Conservation (phyloP, 176 grass and related monocot genomes). For the Pontederia crassipes region DNA sequence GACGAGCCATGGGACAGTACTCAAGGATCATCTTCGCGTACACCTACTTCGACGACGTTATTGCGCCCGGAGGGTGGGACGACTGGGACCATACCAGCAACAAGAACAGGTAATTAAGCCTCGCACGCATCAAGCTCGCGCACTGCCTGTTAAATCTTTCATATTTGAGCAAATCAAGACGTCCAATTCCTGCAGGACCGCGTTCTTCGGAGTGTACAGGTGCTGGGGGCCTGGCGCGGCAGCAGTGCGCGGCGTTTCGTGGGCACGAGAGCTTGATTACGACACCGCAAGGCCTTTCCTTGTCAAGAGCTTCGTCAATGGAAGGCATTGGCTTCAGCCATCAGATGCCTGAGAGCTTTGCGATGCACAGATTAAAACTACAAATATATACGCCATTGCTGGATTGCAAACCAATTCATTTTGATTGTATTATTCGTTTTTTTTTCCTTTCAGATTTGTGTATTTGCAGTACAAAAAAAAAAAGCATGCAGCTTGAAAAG, state of each 20-base stretch:
- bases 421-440: too few species aligned
- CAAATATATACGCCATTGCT: too few species aligned
- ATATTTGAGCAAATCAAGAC: neutral
- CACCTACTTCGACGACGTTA: conserved; percentile 87
- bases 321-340: conserved; percentile 76
- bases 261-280: conserved; percentile 86
- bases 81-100: conserved; percentile 93
- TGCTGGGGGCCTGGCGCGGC: conserved; percentile 75
- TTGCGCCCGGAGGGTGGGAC: conserved; percentile 85
- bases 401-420: too few species aligned
- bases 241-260: conserved; percentile 65
- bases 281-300: conserved; percentile 68
- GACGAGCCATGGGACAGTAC: conserved; percentile 96
- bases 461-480: too few species aligned
- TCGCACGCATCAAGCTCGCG: neutral
- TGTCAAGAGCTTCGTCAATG: conserved; percentile 86
- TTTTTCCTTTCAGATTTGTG: too few species aligned
- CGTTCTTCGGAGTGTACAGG: conserved; percentile 80
- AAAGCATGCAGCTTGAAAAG: too few species aligned
- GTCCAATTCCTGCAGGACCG: conserved; percentile 41
- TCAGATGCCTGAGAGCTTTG: conserved; percentile 49
- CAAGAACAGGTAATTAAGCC: conserved; percentile 58
- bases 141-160: neutral
- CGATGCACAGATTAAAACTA: neutral
- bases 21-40: conserved; percentile 91